Percentiles rank a stretch among this genome's conserved stretches.
These are phyloP conservation scores for Salvia hispanica DNA, from an alignment of 257 asterid species.

Conservation along the genomic window DNA sequence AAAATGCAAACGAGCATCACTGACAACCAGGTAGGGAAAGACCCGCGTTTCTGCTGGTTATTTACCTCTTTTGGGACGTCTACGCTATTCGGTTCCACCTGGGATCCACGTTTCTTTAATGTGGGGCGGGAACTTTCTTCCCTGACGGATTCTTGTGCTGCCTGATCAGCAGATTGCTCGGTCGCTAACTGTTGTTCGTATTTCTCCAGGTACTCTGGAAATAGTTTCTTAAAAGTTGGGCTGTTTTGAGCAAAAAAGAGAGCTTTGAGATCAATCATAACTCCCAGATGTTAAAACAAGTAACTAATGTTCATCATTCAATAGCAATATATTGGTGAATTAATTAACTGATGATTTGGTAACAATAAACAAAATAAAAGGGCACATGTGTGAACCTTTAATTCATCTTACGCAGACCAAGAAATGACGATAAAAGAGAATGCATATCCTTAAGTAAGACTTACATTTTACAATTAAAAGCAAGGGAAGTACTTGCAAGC, in stretches of 20 bases:
- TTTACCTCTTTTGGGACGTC: constrained; percentile 50
- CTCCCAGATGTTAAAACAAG: not conserved
- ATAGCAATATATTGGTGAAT: not conserved
- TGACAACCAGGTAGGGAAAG: constrained; percentile 76
- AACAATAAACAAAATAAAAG: constrained; percentile 13
- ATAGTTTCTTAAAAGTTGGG: constrained; percentile 76
- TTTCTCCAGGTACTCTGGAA: constrained; percentile 84
- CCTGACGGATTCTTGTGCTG: constrained; percentile 36
- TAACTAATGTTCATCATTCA: not conserved
- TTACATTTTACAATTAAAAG: constrained; percentile 86
- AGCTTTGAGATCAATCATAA: constrained; percentile 15
- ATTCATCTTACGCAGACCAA: not conserved
- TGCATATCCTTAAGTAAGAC: constrained; percentile 33
- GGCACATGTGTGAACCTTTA: not conserved
- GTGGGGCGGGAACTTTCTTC: constrained; percentile 41
- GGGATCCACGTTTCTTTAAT: constrained; percentile 47
- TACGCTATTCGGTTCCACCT: constrained; percentile 42
- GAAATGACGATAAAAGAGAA: constrained; percentile 13
- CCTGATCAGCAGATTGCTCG: constrained; percentile 54
- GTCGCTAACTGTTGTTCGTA: constrained; percentile 60
- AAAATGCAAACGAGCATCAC: constrained; percentile 64
- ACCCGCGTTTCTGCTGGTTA: constrained; percentile 44
- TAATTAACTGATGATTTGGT: not conserved
- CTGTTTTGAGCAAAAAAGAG: constrained; percentile 41
- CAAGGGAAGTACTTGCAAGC: constrained; percentile 90